Conservation (phyloP, 148 eudicot species). For the Rhododendron kiyosumense region DNA sequence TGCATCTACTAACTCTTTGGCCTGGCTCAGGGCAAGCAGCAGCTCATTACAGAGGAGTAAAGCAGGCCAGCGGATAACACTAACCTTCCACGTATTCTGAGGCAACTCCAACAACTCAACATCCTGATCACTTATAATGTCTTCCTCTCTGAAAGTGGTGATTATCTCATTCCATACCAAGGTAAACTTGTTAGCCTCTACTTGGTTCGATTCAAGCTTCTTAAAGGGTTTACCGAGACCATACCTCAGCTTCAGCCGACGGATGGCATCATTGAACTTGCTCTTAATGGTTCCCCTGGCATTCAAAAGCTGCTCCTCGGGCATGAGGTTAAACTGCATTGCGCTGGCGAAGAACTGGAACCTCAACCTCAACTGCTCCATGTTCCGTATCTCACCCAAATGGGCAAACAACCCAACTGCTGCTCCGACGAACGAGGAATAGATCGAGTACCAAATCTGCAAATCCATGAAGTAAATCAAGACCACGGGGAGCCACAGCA, state of each 20-base stretch:
- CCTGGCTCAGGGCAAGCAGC: conserved; percentile 85
- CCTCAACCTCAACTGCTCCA: conserved; percentile 86
- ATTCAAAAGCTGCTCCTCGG: conserved; percentile 80
- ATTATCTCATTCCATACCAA: conserved; percentile 92
- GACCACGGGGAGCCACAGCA: conserved; percentile 88
- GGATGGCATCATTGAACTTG: conserved; percentile 63
- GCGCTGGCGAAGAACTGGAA: conserved; percentile 96
- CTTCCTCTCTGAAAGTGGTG: conserved; percentile 80
- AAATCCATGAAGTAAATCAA: conserved; percentile 83
- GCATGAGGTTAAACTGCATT: conserved; percentile 92
- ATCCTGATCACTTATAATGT: conserved; percentile 67
- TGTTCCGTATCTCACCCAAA: conserved; percentile 86
- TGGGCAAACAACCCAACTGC: conserved; percentile 76
- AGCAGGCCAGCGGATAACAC: conserved; percentile 93
- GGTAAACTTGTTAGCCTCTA: conserved; percentile 89
- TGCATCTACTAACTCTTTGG: conserved; percentile 85
- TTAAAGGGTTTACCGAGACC: conserved; percentile 81
- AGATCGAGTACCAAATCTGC: conserved; percentile 92
- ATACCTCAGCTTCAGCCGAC: conserved; percentile 76
- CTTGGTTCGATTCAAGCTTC: conserved; percentile 86
- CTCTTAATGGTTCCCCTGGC: conserved; percentile 51
- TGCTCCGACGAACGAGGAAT: conserved; percentile 81
- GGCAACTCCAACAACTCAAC: conserved; percentile 88
- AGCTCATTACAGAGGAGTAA: conserved; percentile 88
- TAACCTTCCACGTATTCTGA: conserved; percentile 76